Conservation (phyloP, 1,284 basidiomycete species). For the Salmacisia buchloeana region DNA sequence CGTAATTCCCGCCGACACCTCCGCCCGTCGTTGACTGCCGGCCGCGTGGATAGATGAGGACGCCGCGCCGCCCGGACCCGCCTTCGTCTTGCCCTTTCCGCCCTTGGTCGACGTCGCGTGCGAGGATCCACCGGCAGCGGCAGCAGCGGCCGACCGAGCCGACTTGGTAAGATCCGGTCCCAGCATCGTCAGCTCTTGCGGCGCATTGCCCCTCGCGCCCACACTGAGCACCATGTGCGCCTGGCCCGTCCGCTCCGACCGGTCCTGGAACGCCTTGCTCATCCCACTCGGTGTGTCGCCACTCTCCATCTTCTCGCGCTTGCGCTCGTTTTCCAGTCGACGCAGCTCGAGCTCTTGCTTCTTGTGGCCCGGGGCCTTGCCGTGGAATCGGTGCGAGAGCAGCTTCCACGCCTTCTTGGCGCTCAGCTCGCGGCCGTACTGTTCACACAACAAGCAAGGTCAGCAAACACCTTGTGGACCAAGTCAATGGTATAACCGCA, state of each 20-base stretch:
- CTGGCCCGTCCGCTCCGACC: conserved; percentile 43
- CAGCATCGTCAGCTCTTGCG: conserved; percentile 41
- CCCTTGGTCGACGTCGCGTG: background rate
- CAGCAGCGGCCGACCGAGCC: background rate
- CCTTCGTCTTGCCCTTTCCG: background rate
- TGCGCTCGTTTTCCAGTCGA: conserved; percentile 43
- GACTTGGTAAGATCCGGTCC: conserved; percentile 16
- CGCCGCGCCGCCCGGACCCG: too few relatives aligned
- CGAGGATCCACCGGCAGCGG: background rate
- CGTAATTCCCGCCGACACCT: background rate
- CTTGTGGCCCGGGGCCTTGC: conserved; percentile 43
- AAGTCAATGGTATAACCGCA: background rate
- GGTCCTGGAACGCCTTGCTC: conserved; percentile 38
- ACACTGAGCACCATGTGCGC: conserved; percentile 50
- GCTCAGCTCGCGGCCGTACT: conserved; percentile 76
- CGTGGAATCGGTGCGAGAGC: conserved; percentile 48
- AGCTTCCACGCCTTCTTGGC: conserved; percentile 68
- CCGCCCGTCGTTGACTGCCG: too few relatives aligned
- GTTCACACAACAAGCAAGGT: background rate
- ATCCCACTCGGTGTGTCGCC: conserved; percentile 47
- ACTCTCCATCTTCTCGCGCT: conserved; percentile 43
- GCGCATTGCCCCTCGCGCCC: conserved; percentile 37
- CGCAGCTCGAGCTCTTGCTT: conserved; percentile 43
- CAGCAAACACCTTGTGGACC: background rate
- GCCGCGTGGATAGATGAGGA: background rate